Evolutionary conservation across 345 rosid genomes (phyloP).

Genomic region (Aegle marmelos): DNA sequence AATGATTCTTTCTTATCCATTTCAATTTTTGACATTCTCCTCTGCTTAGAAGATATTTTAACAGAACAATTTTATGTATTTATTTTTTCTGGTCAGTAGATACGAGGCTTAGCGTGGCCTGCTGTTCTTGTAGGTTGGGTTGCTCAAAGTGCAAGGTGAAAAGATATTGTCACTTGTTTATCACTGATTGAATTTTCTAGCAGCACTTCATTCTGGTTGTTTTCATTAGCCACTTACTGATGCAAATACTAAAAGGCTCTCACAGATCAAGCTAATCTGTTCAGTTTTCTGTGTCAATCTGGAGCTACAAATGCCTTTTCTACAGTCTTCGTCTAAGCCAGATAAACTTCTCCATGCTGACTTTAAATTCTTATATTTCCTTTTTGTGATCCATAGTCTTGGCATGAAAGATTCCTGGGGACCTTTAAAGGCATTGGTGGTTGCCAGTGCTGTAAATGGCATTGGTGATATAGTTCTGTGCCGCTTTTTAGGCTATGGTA

Average conservation of each 20-base stretch:
- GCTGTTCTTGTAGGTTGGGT: conserved; percentile 87
- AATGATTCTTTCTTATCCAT: neutral
- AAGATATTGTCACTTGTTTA: conserved; percentile 15
- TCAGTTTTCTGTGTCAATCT: neutral
- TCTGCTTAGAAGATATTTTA: conserved; percentile 15
- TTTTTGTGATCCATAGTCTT: conserved; percentile 44
- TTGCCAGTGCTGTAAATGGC: conserved; percentile 70
- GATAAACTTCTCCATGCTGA: neutral
- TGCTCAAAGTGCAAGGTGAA: conserved; percentile 94
- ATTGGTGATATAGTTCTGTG: conserved; percentile 77
- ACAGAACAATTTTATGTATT: too few species aligned
- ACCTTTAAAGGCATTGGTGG: conserved; percentile 81
- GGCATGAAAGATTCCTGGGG: conserved; percentile 99
- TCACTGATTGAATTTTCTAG: conserved; percentile 10
- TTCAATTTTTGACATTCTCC: neutral
- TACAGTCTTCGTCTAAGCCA: neutral
- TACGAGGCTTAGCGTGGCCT: conserved; percentile 95
- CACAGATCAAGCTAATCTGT: neutral
- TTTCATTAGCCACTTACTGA: neutral
- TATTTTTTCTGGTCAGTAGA: conserved; percentile 36
- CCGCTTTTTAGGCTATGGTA: conserved; percentile 72
- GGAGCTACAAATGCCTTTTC: neutral
- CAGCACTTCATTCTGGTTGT: neutral
- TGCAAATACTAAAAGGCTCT: neutral
- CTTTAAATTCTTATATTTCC: neutral